A percentile compares a stretch with the other conserved stretches of the same genome.
Conservation (phyloP, 179 eudicot species). For the Corrigiola litoralis region DNA sequence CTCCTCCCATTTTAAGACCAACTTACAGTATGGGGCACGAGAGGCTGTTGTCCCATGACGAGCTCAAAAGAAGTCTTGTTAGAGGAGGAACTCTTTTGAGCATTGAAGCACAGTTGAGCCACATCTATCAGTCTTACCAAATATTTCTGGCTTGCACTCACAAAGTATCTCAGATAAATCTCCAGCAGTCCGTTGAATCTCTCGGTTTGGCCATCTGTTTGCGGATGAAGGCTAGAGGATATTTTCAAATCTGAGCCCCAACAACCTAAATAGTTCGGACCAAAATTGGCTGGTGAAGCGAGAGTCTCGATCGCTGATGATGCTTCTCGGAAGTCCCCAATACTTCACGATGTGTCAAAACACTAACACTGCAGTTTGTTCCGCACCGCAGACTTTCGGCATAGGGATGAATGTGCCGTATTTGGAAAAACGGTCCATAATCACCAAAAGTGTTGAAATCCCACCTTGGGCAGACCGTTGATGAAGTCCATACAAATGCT, state of each 20-base stretch:
- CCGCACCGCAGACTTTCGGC: neutral
- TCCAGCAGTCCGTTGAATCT: neutral
- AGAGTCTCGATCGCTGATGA: neutral
- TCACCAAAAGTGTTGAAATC: neutral
- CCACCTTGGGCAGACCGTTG: neutral
- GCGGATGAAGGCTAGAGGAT: neutral
- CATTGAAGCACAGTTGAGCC: neutral
- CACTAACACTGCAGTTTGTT: neutral
- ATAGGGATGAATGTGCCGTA: neutral
- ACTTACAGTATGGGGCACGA: neutral
- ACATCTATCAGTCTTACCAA: neutral
- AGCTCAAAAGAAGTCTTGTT: neutral
- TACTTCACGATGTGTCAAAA: neutral
- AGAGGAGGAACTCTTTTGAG: neutral
- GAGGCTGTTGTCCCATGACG: neutral
- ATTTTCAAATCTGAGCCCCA: neutral
- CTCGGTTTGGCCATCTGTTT: neutral
- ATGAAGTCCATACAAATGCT: conserved; percentile 16
- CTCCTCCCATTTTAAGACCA: too few species aligned
- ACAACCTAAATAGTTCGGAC: neutral
- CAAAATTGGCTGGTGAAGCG: neutral
- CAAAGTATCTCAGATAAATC: neutral
- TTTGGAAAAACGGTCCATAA: neutral
- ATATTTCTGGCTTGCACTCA: neutral
- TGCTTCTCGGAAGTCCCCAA: neutral